Evolutionary conservation across 495 filamentous ascomycete species (phyloP), one percentile per base, ranked within the genome.

Genomic region (Annulohypoxylon maeteangense): DNA sequence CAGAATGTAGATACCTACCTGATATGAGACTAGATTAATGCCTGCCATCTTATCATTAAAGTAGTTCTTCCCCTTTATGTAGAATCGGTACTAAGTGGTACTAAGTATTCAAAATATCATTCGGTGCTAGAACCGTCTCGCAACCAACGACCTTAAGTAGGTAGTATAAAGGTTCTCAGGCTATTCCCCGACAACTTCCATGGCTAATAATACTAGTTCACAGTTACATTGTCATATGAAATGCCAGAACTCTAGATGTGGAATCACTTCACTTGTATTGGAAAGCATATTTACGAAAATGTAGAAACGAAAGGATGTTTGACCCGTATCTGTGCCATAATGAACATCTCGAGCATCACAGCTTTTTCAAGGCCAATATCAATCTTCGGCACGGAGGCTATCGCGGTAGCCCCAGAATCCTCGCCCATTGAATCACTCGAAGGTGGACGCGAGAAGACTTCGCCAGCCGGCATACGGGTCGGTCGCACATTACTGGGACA

Each of bases 251-350:
- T 11, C 12, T 5, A 29, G 47, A 29, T 0, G 47, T 4, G 5
- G 12, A 34, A 11, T 34, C 50, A 54, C 18, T 6, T 34, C 50
- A 54, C 18, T 10, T 54, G n/a, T 34, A 54, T 31, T 54, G 7
- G n/a, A 11, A 34, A 16, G 8, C 29, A 54, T 34, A 22, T 18
- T 34, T 29, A 54, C 6, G 27, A 18, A 1, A 10, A 14, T 32
- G 4, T 32, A 22, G 50, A 14, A 34, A 65, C 56, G 16, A 16
- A 60, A 54, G 42, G 16, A 86, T 97, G 91, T 96, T 83, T 86
- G 89, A 86, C 92, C 93, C 91, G 93, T 97, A 97, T 97, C 93
- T 97, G 93, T 96, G 91, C 93, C 89, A 87, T 86, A 83, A 89
- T 84, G 86, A 85, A 87, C 84, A 79, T 82, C 83, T 92, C 90